These are phyloP conservation scores for Cytospora paraplurivora DNA, from an alignment of 2,329 filamentous ascomycete genomes.

Conservation along the genomic window DNA sequence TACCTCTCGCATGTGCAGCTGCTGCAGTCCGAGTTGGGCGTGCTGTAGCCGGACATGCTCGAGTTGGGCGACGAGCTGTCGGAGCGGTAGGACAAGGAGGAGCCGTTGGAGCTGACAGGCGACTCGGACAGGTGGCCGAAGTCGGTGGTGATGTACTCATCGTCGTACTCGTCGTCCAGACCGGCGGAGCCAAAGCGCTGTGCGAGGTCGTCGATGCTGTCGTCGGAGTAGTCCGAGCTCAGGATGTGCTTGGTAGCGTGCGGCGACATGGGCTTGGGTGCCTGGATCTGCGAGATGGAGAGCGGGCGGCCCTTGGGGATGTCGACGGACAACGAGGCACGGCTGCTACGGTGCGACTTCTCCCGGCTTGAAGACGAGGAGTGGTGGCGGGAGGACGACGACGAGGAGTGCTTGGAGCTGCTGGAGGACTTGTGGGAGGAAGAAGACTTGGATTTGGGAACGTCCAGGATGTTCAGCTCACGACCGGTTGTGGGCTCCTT, in stretches of 20 bases:
- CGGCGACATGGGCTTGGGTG: slow-evolving; percentile 86
- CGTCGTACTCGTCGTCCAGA: slow-evolving; percentile 55
- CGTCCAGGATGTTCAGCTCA: slow-evolving; percentile 96
- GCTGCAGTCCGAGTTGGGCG: slow-evolving; percentile 72
- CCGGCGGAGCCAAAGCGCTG: slow-evolving; percentile 68
- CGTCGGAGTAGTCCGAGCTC: slow-evolving; percentile 74
- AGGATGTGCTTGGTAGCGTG: slow-evolving; percentile 87
- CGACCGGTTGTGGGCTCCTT: slow-evolving; percentile 96
- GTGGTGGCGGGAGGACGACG: slow-evolving; percentile 43
- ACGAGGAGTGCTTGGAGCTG: slow-evolving; percentile 51
- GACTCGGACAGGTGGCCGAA: slow-evolving; percentile 53
- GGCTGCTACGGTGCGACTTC: slow-evolving; percentile 46
- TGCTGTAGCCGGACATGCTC: slow-evolving; percentile 76
- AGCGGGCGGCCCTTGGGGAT: slow-evolving; percentile 87
- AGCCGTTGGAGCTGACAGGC: slow-evolving; percentile 58
- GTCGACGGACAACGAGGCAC: slow-evolving; percentile 58
- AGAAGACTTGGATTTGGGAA: slow-evolving; percentile 62
- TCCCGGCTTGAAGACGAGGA: slow-evolving; percentile 42
- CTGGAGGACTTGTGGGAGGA: slow-evolving; percentile 45
- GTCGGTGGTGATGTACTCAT: slow-evolving; percentile 58
- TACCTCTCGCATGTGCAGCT: slow-evolving; percentile 94
- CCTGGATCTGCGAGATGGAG: slow-evolving; percentile 85
- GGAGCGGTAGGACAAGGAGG: slow-evolving; percentile 70
- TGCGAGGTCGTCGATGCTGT: slow-evolving; percentile 77
- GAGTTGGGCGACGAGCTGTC: slow-evolving; percentile 75